phyloP scores from a whole-genome alignment of 305 asterid genomes.

The Rubia tinctorum region DNA sequence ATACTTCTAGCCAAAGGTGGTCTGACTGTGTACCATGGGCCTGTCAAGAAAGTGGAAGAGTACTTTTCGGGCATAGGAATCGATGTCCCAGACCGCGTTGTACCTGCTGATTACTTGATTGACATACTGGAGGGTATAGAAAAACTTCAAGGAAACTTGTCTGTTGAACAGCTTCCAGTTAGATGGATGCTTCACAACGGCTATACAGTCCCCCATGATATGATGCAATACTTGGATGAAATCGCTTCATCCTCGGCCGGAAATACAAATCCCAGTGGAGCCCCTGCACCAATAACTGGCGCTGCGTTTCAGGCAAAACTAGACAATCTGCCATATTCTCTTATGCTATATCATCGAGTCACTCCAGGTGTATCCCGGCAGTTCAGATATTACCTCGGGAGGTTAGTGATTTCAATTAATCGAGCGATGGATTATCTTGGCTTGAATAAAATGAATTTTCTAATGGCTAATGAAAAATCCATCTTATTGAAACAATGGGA shows the following conservation, averaged over 20 bases:
- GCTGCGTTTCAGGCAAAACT: constrained; percentile 39
- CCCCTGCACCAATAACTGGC: constrained; percentile 32
- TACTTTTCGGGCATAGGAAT: constrained; percentile 81
- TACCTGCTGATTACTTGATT: constrained; percentile 95
- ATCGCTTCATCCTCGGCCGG: constrained; percentile 62
- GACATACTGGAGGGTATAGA: constrained; percentile 95
- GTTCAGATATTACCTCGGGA: constrained; percentile 87
- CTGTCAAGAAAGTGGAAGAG: constrained; percentile 94
- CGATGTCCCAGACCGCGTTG: constrained; percentile 81
- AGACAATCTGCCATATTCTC: constrained; percentile 37
- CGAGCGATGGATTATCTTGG: neutral
- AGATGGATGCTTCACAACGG: constrained; percentile 99
- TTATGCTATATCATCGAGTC: constrained; percentile 48
- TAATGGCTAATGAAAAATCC: neutral
- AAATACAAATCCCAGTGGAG: constrained; percentile 18
- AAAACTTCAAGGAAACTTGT: constrained; percentile 59
- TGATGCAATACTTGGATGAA: constrained; percentile 79
- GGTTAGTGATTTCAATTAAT: constrained; percentile 40
- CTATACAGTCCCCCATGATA: constrained; percentile 91
- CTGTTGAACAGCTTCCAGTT: constrained; percentile 82
- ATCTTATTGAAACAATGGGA: no score
- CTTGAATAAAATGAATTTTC: neutral
- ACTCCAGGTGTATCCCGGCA: constrained; percentile 74
- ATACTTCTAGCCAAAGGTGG: constrained; percentile 99
- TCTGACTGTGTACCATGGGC: constrained; percentile 86